Evolutionary conservation across 176 grass and related monocot species (phyloP).

Genomic region (Guadua angustifolia): DNA sequence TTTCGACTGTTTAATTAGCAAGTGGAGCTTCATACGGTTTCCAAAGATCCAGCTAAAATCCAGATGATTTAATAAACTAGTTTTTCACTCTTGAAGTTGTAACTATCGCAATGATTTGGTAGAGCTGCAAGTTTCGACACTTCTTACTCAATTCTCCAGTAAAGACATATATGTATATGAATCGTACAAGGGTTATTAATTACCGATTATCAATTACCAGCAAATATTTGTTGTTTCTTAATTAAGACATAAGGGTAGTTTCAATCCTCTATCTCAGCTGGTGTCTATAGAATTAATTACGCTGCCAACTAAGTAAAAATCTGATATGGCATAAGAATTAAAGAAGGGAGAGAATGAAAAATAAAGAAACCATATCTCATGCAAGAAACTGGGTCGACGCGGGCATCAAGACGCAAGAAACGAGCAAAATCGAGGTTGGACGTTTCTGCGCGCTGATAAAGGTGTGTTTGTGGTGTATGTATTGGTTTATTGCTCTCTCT

Average conservation of each 20-base stretch:
- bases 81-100: not conserved
- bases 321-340: too few relatives aligned
- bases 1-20: not conserved
- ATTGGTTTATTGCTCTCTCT: too few relatives aligned
- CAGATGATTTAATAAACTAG: not conserved
- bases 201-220: not conserved
- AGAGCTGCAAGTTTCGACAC: conserved; percentile 15
- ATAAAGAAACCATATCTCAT: too few relatives aligned
- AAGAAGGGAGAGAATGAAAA: too few relatives aligned
- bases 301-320: too few relatives aligned
- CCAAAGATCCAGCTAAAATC: not conserved
- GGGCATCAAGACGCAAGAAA: too few relatives aligned
- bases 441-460: too few relatives aligned
- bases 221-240: not conserved
- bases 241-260: not conserved
- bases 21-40: not conserved
- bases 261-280: too few relatives aligned
- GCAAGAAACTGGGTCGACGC: too few relatives aligned
- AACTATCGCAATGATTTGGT: conserved; percentile 26
- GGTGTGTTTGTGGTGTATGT: too few relatives aligned
- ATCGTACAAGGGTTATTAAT: not conserved
- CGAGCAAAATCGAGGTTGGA: too few relatives aligned
- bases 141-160: not conserved
- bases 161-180: not conserved
- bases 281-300: too few relatives aligned